Conservation (phyloP, 768 basidiomycete species). For the Serendipita sp. region DNA sequence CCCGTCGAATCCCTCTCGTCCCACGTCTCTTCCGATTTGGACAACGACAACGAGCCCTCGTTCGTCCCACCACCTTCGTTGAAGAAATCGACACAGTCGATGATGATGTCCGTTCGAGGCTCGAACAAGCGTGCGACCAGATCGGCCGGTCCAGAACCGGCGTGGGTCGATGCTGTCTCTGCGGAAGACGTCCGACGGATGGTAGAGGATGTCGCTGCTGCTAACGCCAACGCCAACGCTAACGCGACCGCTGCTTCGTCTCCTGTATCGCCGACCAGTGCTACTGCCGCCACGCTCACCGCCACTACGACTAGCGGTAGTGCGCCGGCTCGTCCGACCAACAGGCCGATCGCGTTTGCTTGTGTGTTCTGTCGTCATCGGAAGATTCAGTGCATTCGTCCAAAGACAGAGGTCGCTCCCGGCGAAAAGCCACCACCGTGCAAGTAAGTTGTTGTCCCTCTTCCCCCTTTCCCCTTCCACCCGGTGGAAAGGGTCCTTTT, state of each 20-base stretch:
- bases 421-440: constrained; percentile 3
- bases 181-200: background rate
- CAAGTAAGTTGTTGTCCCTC: background rate
- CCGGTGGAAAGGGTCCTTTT: background rate
- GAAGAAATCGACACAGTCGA: background rate
- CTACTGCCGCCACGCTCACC: no score
- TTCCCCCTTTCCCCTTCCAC: background rate
- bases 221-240: background rate
- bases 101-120: background rate
- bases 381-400: constrained; percentile 6
- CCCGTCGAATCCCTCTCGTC: background rate
- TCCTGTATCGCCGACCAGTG: no score
- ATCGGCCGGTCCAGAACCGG: background rate
- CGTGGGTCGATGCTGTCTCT: background rate
- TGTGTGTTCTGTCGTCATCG: constrained; percentile 5
- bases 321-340: background rate
- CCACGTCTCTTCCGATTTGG: background rate
- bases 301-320: no score
- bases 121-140: background rate
- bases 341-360: background rate
- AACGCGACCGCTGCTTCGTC: no score
- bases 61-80: background rate
- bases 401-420: background rate
- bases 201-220: background rate
- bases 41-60: background rate